Conservation (phyloP, 306 rosid species). For the Fagus sylvatica region DNA sequence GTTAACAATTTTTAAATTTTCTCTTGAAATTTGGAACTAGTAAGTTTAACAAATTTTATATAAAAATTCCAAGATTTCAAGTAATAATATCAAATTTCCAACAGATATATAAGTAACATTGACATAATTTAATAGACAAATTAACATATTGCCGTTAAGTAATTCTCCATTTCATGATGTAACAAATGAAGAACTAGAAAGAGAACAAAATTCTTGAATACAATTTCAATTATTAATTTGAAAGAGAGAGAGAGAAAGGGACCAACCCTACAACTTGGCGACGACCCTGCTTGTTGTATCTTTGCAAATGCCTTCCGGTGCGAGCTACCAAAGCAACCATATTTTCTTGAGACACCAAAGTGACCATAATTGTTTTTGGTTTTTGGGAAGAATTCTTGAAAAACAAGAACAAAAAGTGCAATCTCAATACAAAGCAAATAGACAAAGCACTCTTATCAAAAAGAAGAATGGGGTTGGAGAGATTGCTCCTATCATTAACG, state of each 20-base stretch:
- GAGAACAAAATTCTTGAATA: background rate
- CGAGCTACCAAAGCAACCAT: constrained; percentile 82
- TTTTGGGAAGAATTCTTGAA: background rate
- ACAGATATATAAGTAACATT: background rate
- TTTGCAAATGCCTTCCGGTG: constrained; percentile 85
- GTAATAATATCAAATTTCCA: background rate
- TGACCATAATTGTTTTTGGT: constrained; percentile 45
- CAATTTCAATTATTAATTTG: background rate
- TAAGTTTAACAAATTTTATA: too few species aligned
- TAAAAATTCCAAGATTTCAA: background rate
- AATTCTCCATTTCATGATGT: background rate
- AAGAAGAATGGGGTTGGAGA: background rate
- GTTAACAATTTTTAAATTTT: too few species aligned
- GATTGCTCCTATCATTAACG: background rate
- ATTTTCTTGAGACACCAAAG: constrained; percentile 65
- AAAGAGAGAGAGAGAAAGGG: background rate
- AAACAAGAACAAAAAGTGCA: background rate
- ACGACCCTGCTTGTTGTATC: constrained; percentile 79
- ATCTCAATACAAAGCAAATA: too few species aligned
- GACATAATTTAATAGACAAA: background rate
- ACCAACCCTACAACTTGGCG: constrained; percentile 98
- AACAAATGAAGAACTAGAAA: background rate
- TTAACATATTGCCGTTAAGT: background rate
- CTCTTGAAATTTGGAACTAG: too few species aligned
- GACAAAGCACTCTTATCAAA: background rate